These are phyloP conservation scores for Strigomonas culicis DNA, from an alignment of 208 protist genomes.

Conservation along the genomic window DNA sequence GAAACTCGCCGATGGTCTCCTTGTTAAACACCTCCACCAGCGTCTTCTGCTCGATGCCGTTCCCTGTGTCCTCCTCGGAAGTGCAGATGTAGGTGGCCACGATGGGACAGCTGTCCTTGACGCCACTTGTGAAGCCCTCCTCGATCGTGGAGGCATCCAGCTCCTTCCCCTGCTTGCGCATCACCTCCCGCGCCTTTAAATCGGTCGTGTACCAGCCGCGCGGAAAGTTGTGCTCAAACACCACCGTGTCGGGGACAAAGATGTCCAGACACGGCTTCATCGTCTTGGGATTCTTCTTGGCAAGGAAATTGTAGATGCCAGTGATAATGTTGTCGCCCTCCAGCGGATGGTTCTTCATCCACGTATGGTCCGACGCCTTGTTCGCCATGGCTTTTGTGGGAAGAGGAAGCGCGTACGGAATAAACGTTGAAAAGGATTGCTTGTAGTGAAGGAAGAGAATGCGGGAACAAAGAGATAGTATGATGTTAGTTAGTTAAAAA, in stretches of 20 bases:
- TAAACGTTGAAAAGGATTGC: neutral
- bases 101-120: conserved; percentile 49
- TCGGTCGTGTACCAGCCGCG: conserved; percentile 87
- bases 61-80: conserved; percentile 35
- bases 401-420: too few relatives aligned
- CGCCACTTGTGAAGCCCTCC: conserved; percentile 45
- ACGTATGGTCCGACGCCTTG: conserved; percentile 34
- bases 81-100: conserved; percentile 73
- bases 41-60: conserved; percentile 45
- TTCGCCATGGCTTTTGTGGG: too few relatives aligned
- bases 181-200: conserved; percentile 74
- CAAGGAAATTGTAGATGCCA: conserved; percentile 77
- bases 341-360: conserved; percentile 87
- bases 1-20: conserved; percentile 66
- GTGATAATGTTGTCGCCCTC: conserved; percentile 79
- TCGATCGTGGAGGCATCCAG: conserved; percentile 82
- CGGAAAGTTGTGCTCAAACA: conserved; percentile 90
- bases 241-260: conserved; percentile 80
- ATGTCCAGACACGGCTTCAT: conserved; percentile 80
- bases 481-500: neutral
- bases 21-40: conserved; percentile 86
- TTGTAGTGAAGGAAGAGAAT: neutral
- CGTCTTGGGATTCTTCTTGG: conserved; percentile 80
- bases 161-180: conserved; percentile 83
- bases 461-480: neutral